Conservation (phyloP, 176 grass and related monocot genomes). For the Oryza officinalis region DNA sequence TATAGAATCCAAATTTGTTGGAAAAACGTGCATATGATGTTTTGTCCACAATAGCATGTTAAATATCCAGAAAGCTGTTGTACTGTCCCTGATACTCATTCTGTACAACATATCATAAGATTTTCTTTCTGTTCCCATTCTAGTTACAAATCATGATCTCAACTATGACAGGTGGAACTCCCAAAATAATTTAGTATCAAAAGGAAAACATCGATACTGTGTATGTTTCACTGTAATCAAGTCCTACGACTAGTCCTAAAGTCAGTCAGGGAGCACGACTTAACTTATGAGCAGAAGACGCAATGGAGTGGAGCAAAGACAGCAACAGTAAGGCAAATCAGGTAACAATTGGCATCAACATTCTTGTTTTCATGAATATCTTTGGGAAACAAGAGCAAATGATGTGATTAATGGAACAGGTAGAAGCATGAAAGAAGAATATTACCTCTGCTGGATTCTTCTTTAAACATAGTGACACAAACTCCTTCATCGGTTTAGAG, state of each 20-base stretch:
- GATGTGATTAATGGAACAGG: not conserved
- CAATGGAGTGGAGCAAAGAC: too few relatives aligned
- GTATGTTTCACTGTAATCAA: not conserved
- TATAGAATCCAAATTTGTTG: slow-evolving; percentile 14
- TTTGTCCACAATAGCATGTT: not conserved
- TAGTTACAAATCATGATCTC: slow-evolving; percentile 25
- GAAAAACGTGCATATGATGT: slow-evolving; percentile 1
- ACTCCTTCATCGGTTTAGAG: slow-evolving; percentile 95
- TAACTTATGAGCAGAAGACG: too few relatives aligned
- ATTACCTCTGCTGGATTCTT: slow-evolving; percentile 93
- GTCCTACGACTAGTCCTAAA: too few relatives aligned
- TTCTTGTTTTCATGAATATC: not conserved
- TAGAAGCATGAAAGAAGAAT: slow-evolving; percentile 8
- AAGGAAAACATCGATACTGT: not conserved
- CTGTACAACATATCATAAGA: not conserved
- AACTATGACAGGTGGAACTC: not conserved
- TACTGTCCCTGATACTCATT: slow-evolving; percentile 3
- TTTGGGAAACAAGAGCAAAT: slow-evolving; percentile 17
- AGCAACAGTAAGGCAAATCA: not conserved
- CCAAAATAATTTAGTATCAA: slow-evolving; percentile 6
- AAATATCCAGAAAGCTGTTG: not conserved
- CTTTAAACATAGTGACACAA: slow-evolving; percentile 96
- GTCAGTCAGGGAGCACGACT: too few relatives aligned
- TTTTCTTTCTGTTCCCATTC: not conserved
- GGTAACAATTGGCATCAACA: not conserved